Base-by-base conservation (phyloP, 1,284 basidiomycete genomes). In the Apiotrichum veenhuisii region DNA sequence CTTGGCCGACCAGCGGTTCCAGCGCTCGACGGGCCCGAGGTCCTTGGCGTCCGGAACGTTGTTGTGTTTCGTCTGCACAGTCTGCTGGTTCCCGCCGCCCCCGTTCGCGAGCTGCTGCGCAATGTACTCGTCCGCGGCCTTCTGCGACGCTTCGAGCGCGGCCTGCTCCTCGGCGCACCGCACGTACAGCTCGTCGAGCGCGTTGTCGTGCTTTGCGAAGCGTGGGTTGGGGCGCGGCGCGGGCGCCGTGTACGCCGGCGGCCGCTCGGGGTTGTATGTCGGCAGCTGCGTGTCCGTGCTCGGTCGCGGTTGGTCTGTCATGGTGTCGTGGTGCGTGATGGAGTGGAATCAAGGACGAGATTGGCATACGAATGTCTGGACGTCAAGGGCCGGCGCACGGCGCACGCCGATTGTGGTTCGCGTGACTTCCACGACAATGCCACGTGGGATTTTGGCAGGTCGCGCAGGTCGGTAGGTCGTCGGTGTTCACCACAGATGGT, bases 1-100 rank as follows among this genome's bases (percentile, higher is more conserved):
- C 52, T 54, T 54, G 25, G 52, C 52, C 26, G 44, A 47, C 44
- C 43, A 41, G n/a, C 37, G 36, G 44, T 20, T 41, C 52, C 52
- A 54, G 5, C 26, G 15, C 17, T 50, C 49, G 38, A 50, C 20
- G 41, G 23, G 20, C 7, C n/a, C 20, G 0, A 23, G 11, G 4
- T 36, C 12, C 34, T 48, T 48, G 11, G 18, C 22, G 33, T 22
- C 33, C 22, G 34, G 22, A 11, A n/a, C n/a, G 18, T 10, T 25
- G 30, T 14, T 11, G 10, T 9, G 46, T 22, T 46, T 18, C 8
- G 27, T 27, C 30, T 17, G 45, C 2, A n/a, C 15, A 18, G 15
- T 17, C 37, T 38, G 37, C 17, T 38, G 37, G 30, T 30, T 30
- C 30, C 5, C 30, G 30, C 30, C 30, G n/a, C n/a, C n/a, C n/a